phyloP scores from a whole-genome alignment of 2,329 filamentous ascomycete species.

The Sporothrix pallida region DNA sequence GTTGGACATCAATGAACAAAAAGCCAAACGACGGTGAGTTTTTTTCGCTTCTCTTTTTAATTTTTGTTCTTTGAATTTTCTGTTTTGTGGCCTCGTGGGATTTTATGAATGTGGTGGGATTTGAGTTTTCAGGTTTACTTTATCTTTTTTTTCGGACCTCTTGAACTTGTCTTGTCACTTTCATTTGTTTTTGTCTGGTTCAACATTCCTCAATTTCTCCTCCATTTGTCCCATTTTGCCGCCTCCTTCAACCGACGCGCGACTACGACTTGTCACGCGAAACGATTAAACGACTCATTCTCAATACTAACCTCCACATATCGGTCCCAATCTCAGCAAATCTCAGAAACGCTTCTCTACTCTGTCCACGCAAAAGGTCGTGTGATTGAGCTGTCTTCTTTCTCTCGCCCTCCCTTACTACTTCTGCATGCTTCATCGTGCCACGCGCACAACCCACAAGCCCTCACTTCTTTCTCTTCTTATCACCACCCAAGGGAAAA shows the following conservation, averaged over 20 bases:
- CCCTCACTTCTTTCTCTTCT: background rate
- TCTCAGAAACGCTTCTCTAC: background rate
- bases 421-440: slow-evolving; percentile 3
- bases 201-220: slow-evolving; percentile 16
- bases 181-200: slow-evolving; percentile 7
- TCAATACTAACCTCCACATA: background rate
- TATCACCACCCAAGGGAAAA: slow-evolving; percentile 3
- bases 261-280: background rate
- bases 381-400: background rate
- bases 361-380: background rate
- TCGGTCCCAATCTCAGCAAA: background rate
- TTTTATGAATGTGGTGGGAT: background rate
- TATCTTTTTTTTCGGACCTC: background rate
- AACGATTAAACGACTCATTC: background rate
- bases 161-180: background rate
- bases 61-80: background rate
- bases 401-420: background rate
- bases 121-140: background rate
- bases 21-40: slow-evolving; percentile 2
- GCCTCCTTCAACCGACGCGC: background rate
- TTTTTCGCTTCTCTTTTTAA: background rate
- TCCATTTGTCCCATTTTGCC: slow-evolving; percentile 13
- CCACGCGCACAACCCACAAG: background rate
- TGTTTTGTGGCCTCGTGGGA: background rate
- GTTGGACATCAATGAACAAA: slow-evolving; percentile 30